Conservation (phyloP, 129 eudicot species). For the Kitagawia praeruptora region DNA sequence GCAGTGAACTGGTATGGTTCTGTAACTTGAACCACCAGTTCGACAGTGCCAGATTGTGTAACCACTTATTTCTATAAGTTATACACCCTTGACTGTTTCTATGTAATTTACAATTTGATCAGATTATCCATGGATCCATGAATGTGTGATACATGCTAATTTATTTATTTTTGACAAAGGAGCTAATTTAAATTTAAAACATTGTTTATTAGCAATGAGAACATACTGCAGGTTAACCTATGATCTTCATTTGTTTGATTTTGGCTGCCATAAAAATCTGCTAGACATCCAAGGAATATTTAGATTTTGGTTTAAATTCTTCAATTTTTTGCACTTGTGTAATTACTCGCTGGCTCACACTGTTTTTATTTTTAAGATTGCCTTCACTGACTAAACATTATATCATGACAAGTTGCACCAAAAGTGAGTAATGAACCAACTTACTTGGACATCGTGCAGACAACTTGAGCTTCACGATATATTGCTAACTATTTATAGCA, state of each 20-base stretch:
- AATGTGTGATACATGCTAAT: not conserved
- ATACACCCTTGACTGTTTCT: not conserved
- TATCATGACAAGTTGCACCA: not conserved
- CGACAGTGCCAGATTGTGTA: not conserved
- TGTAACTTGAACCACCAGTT: not conserved
- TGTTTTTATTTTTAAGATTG: not conserved
- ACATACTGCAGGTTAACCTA: not conserved
- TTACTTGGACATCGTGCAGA: not conserved
- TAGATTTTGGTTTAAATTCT: not conserved
- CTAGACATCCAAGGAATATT: not conserved
- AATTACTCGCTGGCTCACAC: not conserved
- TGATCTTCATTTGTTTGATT: not conserved
- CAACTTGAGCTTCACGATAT: not conserved
- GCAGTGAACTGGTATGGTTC: not conserved
- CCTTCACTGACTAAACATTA: not conserved
- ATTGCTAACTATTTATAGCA: not conserved
- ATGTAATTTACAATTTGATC: not conserved
- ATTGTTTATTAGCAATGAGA: not conserved
- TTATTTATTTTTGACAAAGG: no score
- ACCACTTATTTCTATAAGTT: not conserved
- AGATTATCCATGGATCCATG: not conserved
- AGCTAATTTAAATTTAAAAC: not conserved
- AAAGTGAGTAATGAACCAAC: not conserved
- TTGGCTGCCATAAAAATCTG: not conserved
- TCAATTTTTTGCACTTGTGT: not conserved